phyloP scores from a whole-genome alignment of 2,329 filamentous ascomycete species.

The Geosmithia putterillii region DNA sequence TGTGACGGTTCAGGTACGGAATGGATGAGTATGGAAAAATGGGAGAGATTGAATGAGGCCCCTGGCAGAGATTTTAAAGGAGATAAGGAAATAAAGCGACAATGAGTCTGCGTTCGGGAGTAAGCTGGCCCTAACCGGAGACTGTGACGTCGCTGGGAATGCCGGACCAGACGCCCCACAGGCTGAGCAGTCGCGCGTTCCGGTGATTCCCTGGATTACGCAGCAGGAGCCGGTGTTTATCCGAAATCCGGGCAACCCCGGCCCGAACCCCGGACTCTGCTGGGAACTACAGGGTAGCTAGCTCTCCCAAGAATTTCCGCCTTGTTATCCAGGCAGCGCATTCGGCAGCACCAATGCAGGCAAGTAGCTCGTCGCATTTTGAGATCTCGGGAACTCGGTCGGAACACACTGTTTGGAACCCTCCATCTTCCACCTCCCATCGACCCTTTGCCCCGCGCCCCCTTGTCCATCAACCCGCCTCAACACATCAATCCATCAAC shows the following conservation, averaged over 20 bases:
- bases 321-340: slow-evolving; percentile 3
- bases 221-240: not conserved
- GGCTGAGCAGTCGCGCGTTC: not conserved
- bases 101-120: not conserved
- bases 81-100: not conserved
- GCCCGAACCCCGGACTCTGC: no score
- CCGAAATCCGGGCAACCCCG: no score
- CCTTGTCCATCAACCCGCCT: slow-evolving; percentile 25
- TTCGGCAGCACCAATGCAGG: not conserved
- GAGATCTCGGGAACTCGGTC: slow-evolving; percentile 2
- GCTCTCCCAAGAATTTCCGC: slow-evolving; percentile 1
- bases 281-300: not conserved
- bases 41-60: not conserved
- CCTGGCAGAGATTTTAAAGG: no score
- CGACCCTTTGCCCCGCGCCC: slow-evolving; percentile 15
- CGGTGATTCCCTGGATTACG: not conserved
- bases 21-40: not conserved
- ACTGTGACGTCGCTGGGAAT: not conserved
- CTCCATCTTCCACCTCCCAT: slow-evolving; percentile 2
- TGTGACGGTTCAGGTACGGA: not conserved
- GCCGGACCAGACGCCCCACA: not conserved
- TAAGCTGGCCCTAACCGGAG: not conserved
- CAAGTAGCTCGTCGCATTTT: slow-evolving; percentile 2
- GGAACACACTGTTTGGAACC: not conserved
- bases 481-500: slow-evolving; percentile 5